Base-by-base conservation (phyloP, 352 stramenopile species). In the Phytopythium sindhum region DNA sequence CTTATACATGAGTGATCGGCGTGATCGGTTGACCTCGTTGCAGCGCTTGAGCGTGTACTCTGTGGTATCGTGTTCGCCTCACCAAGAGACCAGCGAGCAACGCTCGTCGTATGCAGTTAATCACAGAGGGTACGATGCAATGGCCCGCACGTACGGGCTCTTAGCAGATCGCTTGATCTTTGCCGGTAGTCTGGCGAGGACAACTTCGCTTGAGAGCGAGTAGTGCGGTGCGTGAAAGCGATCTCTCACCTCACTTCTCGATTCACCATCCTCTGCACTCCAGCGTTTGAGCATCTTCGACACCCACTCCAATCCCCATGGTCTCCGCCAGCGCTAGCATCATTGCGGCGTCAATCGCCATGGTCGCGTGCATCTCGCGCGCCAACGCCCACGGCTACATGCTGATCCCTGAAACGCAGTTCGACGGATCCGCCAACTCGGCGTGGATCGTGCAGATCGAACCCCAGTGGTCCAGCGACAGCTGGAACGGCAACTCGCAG, bases 391-490 rank as follows among this genome's bases (percentile, higher is more conserved):
- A 72, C 61, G 66, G 66, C 12, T 72, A 72, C 66, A 68, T 72
- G 66, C 31, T 65, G 23, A 60, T 72, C 48, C 66, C 66, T 0
- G 55, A 65, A 26, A 55, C 66, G n/a, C 47, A 68, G n/a, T 72
- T 72, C 51, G 53, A 56, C n/a, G 61, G 35, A n/a, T 72, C 66
- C 5, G 61, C 56, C 28, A 68, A 26, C 41, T 72, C 66, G 12
- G 66, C 66, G 1, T 72, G 66, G 61, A 37, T 68, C 26, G 61
- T 72, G 21, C 61, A 72, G 51, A 72, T 72, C 15, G 61, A 72
- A 48, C 66, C 66, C 0, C 29, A 51, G 24, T 68, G 50, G 52
- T 24, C 12, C 4, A 68, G 66, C 56, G 57, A 68, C 10, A 45
- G 60, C 29, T 72, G 61, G 56, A 31, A 65, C 28, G 61, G 66